phyloP scores from a whole-genome alignment of 2,329 filamentous ascomycete species.

The Didymella arachidicola region DNA sequence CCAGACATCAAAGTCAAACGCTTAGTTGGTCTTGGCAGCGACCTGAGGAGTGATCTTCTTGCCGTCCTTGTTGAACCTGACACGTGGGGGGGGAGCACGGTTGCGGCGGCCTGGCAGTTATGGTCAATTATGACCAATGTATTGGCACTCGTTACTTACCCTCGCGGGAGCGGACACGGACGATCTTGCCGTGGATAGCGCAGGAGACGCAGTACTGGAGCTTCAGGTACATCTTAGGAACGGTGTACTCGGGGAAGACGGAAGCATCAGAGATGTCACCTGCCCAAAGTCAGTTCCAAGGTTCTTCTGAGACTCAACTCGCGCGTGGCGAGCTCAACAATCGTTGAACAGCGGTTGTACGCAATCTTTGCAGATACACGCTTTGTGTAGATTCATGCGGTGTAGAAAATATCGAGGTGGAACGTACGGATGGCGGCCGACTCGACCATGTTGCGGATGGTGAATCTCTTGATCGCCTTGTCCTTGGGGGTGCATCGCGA shows the following conservation, averaged over 20 bases:
- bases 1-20: slow-evolving; percentile 16
- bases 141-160: neutral
- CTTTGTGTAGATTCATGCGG: slow-evolving; percentile 10
- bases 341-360: slow-evolving; percentile 10
- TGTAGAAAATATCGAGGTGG: slow-evolving; percentile 19
- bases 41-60: slow-evolving; percentile 98
- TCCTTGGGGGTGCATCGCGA: slow-evolving; percentile 91
- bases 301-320: slow-evolving; percentile 16
- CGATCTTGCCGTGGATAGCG: slow-evolving; percentile 99
- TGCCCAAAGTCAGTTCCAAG: slow-evolving; percentile 54
- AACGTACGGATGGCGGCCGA: slow-evolving; percentile 98
- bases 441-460: slow-evolving; percentile 99
- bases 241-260: slow-evolving; percentile 98
- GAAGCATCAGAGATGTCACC: slow-evolving; percentile 99
- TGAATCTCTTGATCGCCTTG: slow-evolving; percentile 99
- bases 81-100: slow-evolving; percentile 95
- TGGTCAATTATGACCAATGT: neutral
- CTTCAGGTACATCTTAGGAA: slow-evolving; percentile 99
- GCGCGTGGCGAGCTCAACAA: slow-evolving; percentile 10
- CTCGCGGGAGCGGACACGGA: slow-evolving; percentile 58
- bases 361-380: slow-evolving; percentile 5
- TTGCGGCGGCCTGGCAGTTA: slow-evolving; percentile 80
- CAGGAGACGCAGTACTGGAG: slow-evolving; percentile 99
- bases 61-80: slow-evolving; percentile 99
- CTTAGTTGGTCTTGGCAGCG: slow-evolving; percentile 66